phyloP scores from a whole-genome alignment of 1,284 basidiomycete genomes.

The Ustilago trichophora region DNA sequence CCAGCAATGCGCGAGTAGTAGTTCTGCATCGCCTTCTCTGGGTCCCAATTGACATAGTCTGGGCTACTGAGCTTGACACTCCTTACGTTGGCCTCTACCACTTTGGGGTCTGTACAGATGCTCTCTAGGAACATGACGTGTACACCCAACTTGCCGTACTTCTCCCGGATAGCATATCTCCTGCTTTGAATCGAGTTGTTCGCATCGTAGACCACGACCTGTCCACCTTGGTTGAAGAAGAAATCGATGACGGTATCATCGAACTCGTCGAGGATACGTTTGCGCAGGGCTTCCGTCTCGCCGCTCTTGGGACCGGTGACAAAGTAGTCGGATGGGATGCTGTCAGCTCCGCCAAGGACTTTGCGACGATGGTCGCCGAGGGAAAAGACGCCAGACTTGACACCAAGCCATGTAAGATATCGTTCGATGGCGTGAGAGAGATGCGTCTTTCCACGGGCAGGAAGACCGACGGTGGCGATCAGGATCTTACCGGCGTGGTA shows the following conservation, averaged over 20 bases:
- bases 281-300: constrained; percentile 80
- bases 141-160: constrained; percentile 78
- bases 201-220: constrained; percentile 99
- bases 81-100: constrained; percentile 92
- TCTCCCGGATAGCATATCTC: constrained; percentile 79
- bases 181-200: constrained; percentile 84
- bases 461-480: constrained; percentile 88
- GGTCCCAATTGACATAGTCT: constrained; percentile 91
- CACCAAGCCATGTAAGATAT: constrained; percentile 96
- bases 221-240: constrained; percentile 79
- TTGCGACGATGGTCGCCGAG: constrained; percentile 93
- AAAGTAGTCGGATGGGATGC: constrained; percentile 91
- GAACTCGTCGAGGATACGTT: constrained; percentile 79
- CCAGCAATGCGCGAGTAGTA: constrained; percentile 88
- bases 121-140: constrained; percentile 85
- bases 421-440: constrained; percentile 93
- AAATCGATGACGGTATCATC: constrained; percentile 89
- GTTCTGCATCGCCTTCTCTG: constrained; percentile 87
- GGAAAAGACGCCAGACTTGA: constrained; percentile 92
- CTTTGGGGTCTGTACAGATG: constrained; percentile 75
- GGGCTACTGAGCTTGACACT: constrained; percentile 93
- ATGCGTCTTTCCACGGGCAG: constrained; percentile 88
- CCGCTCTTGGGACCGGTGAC: constrained; percentile 69
- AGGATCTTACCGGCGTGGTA: constrained; percentile 95
- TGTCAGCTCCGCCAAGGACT: constrained; percentile 84